These are phyloP conservation scores for Endoconidiophora polonica DNA, from an alignment of 2,329 filamentous ascomycete species.

Conservation along the genomic window DNA sequence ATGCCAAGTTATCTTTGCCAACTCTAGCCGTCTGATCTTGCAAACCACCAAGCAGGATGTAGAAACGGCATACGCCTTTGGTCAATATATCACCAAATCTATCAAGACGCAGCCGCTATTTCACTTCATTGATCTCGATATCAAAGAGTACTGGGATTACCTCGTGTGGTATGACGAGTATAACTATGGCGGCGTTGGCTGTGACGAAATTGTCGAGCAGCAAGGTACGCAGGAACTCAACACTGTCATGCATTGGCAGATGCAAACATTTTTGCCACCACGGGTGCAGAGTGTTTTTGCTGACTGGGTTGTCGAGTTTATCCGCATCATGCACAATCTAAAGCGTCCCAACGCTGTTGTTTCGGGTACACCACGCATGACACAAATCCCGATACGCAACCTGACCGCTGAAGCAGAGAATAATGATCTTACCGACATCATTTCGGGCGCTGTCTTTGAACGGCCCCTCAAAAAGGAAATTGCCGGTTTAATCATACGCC, in stretches of 20 bases:
- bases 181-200: conserved; percentile 94
- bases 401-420: conserved; percentile 42
- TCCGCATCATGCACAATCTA: conserved; percentile 78
- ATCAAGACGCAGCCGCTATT: conserved; percentile 93
- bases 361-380: conserved; percentile 28
- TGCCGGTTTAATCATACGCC: conserved; percentile 59
- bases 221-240: conserved; percentile 58
- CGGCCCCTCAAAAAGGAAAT: conserved; percentile 86
- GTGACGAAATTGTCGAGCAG: conserved; percentile 59
- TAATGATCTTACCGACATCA: conserved; percentile 27
- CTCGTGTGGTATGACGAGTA: conserved; percentile 98
- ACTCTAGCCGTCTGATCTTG: conserved; percentile 69
- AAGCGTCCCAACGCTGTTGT: conserved; percentile 50
- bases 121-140: conserved; percentile 90
- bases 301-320: conserved; percentile 87
- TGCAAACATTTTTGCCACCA: conserved; percentile 70
- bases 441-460: conserved; percentile 70
- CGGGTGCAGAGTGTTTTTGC: conserved; percentile 73
- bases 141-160: conserved; percentile 99
- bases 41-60: conserved; percentile 96
- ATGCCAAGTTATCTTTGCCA: conserved; percentile 91
- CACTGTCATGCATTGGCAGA: conserved; percentile 97
- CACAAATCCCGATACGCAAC: conserved; percentile 40
- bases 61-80: conserved; percentile 90
- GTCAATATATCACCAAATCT: conserved; percentile 92